Base-by-base conservation (phyloP, 2,329 filamentous ascomycete genomes). In the Penicillium sp. region DNA sequence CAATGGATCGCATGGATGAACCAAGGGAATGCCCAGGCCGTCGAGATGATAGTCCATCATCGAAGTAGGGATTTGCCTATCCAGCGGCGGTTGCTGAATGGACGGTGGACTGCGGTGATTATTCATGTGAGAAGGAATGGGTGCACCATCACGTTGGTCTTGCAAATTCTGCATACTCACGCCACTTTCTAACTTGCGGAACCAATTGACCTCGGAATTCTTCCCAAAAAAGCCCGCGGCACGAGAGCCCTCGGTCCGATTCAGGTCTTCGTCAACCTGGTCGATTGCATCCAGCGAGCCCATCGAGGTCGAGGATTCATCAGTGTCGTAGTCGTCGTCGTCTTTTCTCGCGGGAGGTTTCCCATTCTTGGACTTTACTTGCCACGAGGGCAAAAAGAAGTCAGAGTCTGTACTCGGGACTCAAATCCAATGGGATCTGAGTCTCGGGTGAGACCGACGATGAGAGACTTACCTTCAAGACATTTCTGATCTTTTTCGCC, bases 191-290 rank as follows among this genome's bases (percentile, higher is more conserved):
- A 77, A 52, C 18, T 67, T 67, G 42, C 75, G 74, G 53, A 77
- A 68, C 76, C 76, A 78, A 2, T 69, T 67, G 29, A 76, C 60
- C 35, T 77, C 75, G 0, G 75, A 78, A 43, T 71, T 76, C 55
- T 77, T 77, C 13, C 76, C 76, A 55, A 73, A 72, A 53, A 71
- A 78, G 0, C 75, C 73, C 2, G 68, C 70, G 2, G 70, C 67
- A 29, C 71, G 63, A 7, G 69, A 66, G 14, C 65, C 64, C 30
- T 72, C 70, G 14, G 61, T 67, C 16, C 70, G 68, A 26, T 74
- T 72, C 43, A 76, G 60, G 52, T 78, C 76, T 55, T 77, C 74
- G 7, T 74, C 68, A 5, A 77, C 67, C 11, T 70, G 53, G 57
- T 77, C 76, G 13, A 76, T 65, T 1, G 69, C 71, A 32, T 74